Conservation (phyloP, 1,139 yeast species). For the Pichia sp. region DNA sequence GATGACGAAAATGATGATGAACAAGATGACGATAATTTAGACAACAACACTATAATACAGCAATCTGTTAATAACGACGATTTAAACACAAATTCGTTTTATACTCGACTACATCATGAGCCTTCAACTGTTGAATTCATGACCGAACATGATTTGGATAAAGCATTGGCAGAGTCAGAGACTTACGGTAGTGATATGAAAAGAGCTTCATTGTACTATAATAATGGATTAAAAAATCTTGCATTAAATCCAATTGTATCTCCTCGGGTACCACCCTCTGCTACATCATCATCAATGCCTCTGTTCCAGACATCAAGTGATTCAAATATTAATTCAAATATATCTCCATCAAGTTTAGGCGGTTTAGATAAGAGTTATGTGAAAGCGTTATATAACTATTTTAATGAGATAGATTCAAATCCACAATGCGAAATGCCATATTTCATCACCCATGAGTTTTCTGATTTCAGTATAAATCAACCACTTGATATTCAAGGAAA, state of each 20-base stretch:
- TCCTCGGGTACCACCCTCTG: not conserved
- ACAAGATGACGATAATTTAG: not conserved
- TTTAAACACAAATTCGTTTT: conserved; percentile 4
- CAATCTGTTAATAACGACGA: not conserved
- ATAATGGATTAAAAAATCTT: not conserved
- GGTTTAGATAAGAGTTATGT: conserved; percentile 20
- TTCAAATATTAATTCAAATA: not conserved
- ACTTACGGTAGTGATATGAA: conserved; percentile 12
- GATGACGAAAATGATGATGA: conserved; percentile 7
- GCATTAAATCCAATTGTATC: not conserved
- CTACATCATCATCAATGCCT: not conserved
- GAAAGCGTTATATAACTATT: conserved; percentile 29
- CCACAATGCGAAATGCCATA: conserved; percentile 22
- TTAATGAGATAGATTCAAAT: conserved; percentile 29
- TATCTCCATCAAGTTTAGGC: conserved; percentile 2
- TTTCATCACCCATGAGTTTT: conserved; percentile 25
- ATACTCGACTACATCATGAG: conserved; percentile 16
- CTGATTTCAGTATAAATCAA: conserved; percentile 43
- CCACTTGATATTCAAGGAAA: conserved; percentile 54
- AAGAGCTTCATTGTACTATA: not conserved
- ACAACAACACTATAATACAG: not conserved
- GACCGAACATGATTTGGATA: conserved; percentile 37
- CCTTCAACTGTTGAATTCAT: conserved; percentile 33
- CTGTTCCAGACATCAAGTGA: not conserved
- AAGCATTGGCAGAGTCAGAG: conserved; percentile 29